phyloP scores from a whole-genome alignment of 768 basidiomycete genomes.

The Rhodotorula babjevae region DNA sequence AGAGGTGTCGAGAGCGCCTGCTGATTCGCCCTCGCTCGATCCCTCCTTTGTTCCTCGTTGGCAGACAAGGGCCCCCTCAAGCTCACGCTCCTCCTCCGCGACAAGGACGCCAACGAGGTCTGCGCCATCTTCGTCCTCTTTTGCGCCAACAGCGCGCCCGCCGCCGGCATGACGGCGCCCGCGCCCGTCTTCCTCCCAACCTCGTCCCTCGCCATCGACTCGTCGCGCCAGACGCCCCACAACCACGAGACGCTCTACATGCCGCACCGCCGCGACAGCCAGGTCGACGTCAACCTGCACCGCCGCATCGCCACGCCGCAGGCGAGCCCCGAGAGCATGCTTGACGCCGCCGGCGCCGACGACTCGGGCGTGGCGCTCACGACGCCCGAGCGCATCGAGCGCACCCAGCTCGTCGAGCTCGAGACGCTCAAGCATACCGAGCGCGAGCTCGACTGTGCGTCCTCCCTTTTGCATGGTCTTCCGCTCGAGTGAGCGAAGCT shows the following conservation, averaged over 20 bases:
- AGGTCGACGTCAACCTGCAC: too few relatives aligned
- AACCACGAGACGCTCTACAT: not conserved
- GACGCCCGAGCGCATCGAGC: not conserved
- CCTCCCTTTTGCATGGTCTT: not conserved
- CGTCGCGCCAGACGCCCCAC: too few relatives aligned
- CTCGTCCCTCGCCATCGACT: not conserved
- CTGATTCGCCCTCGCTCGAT: too few relatives aligned
- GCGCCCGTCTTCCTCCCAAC: too few relatives aligned
- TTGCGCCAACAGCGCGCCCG: not conserved
- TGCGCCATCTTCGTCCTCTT: not conserved
- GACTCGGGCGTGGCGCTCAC: not conserved
- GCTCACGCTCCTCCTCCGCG: conserved; percentile 5
- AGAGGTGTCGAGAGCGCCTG: too few relatives aligned
- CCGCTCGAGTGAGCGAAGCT: too few relatives aligned
- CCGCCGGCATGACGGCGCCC: too few relatives aligned
- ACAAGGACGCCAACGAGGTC: not conserved
- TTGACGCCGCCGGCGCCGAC: not conserved
- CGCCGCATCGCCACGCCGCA: not conserved
- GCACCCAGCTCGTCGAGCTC: too few relatives aligned
- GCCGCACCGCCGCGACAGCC: too few relatives aligned
- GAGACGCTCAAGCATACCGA: not conserved
- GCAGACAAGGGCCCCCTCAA: not conserved
- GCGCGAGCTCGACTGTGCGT: not conserved
- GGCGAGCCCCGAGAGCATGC: not conserved
- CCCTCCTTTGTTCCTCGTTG: too few relatives aligned